Percentiles rank a stretch among this genome's conserved stretches.
Evolutionary conservation across 345 rosid species (phyloP).

Genomic region (Syzygium oleosum): DNA sequence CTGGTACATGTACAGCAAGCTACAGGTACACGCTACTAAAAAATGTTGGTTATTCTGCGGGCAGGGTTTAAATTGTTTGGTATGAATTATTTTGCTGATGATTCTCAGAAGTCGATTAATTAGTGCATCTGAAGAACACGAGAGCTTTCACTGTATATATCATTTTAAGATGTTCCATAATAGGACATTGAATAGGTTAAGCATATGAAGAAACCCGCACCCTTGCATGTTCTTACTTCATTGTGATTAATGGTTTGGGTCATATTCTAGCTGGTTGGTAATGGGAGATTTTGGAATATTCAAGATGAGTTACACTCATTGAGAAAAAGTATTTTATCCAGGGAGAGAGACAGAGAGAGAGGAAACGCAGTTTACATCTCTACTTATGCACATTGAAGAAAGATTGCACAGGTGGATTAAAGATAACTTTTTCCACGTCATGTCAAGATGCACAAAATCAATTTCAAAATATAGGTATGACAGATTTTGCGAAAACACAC

Average conservation of each 20-base stretch:
- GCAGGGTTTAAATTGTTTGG: neutral
- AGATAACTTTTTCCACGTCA: neutral
- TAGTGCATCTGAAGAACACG: neutral
- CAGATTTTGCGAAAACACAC: neutral
- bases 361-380: neutral
- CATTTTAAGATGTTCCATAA: neutral
- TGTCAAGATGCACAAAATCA: neutral
- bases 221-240: neutral
- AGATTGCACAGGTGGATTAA: neutral
- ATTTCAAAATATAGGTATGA: neutral
- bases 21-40: slow-evolving; percentile 48
- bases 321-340: neutral
- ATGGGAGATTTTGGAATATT: neutral
- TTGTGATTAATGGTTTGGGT: neutral
- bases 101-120: neutral
- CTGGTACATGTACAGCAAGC: slow-evolving; percentile 80
- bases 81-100: neutral
- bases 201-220: neutral
- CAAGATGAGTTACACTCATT: neutral
- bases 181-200: neutral
- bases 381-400: neutral
- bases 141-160: neutral
- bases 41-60: neutral
- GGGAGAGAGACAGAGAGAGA: neutral
- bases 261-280: neutral